Evolutionary conservation across 331 rosid genomes (phyloP).

Genomic region (Pyrus hybrid): DNA sequence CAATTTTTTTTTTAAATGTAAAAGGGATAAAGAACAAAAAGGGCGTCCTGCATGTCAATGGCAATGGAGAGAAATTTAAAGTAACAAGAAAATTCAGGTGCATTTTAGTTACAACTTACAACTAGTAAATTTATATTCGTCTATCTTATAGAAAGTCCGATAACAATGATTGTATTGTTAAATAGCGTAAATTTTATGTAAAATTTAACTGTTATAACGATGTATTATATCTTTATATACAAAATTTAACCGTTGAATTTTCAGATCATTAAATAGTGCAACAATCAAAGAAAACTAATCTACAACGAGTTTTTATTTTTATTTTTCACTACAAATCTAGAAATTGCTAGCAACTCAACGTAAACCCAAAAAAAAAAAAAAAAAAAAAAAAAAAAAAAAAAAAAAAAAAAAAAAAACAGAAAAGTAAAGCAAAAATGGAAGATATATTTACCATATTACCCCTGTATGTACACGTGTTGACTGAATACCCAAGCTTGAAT

Average conservation of each 20-base stretch:
- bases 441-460: not conserved
- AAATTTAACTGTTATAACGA: too few species aligned
- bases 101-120: not conserved
- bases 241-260: too few species aligned
- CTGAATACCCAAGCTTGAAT: not conserved
- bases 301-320: not conserved
- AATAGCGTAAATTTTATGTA: too few species aligned
- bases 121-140: not conserved
- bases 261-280: too few species aligned
- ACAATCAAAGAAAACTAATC: not conserved
- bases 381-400: not conserved
- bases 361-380: not conserved
- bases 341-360: not conserved
- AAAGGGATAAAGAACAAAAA: not conserved
- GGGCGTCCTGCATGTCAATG: not conserved
- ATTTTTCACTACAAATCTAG: not conserved
- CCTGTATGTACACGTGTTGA: not conserved
- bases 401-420: not conserved
- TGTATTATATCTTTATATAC: too few species aligned
- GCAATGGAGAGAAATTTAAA: not conserved
- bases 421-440: not conserved
- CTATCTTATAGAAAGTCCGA: fast-evolving
- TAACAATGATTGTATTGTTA: too few species aligned
- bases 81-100: not conserved
- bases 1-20: not conserved